Conservation (phyloP, 2,329 filamentous ascomycete species). For the Neopestalotiopsis rosae region DNA sequence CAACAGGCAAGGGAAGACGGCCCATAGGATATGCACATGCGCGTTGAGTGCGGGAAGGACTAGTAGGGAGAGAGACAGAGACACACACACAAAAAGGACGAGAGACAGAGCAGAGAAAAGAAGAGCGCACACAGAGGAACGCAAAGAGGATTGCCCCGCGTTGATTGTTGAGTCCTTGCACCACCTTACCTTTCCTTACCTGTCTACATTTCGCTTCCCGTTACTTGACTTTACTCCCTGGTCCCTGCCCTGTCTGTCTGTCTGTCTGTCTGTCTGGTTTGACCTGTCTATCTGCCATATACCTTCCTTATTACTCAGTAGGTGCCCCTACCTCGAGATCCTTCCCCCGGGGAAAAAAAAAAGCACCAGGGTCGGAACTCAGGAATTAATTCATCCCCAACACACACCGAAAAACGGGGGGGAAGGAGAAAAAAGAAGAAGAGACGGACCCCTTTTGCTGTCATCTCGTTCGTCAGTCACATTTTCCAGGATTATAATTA, state of each 20-base stretch:
- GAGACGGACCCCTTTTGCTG: not conserved
- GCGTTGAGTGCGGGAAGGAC: not conserved
- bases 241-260: not conserved
- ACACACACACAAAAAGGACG: not conserved
- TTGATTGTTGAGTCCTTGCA: constrained; percentile 1
- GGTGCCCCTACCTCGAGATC: not conserved
- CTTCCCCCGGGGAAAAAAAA: not conserved
- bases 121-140: too few species aligned
- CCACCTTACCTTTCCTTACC: not conserved
- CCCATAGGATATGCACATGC: not conserved
- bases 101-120: not conserved
- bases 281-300: not conserved
- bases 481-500: not conserved
- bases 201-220: not conserved
- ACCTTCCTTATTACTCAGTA: not conserved
- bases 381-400: not conserved
- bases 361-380: not conserved
- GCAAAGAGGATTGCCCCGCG: not conserved
- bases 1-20: not conserved
- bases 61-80: not conserved
- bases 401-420: not conserved
- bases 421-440: not conserved
- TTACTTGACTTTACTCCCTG: not conserved
- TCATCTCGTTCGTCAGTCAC: not conserved
- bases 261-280: not conserved